Base-by-base conservation (phyloP, 805 yeast genomes). In the Candida sphagnicola region DNA sequence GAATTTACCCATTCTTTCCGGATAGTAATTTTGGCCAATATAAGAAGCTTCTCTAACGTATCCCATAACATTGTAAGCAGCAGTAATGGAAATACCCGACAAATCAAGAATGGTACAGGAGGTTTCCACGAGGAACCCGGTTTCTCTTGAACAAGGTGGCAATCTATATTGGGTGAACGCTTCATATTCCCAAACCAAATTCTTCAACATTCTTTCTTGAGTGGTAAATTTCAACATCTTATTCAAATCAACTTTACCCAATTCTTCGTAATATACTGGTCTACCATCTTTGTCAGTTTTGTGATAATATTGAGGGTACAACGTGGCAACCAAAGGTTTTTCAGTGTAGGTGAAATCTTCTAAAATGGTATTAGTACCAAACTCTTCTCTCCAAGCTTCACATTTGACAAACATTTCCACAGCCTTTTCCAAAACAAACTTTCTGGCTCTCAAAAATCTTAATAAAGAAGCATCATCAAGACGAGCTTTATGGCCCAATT, bases 1-100 rank as follows among this genome's bases (percentile, higher is more conserved):
- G 61, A 91, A 93, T 65, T 86, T 89, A 57, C 99, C 99, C 99
- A 93, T 93, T 66, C 98, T 85, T 74, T 93, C 99, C 12, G 99
- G 99, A 62, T 93, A 93, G 67, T 86, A 91, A 69, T 93, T 87
- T 72, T 93, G 99, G 43, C 98, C 96, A 53, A 93, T 87, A 54
- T 77, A 70, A 11, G 96, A 86, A 8, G 99, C 96, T 65, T 90
- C 97, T 60, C 82, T 81, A 39, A 93, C 95, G 64, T 89, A 93
- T 10, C 82, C 72, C 47, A 88, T 72, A 31, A 93, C 99, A 59
- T 83, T 87, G 47, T 82, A 80, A 18, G 95, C 95, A 34, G 93
- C 67, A 17, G 84, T 70, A 43, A 93, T 72, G 18, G 96, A 86
- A 41, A 91, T 89, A 24, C 97, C 97, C 69, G 93, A 93, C 60